Evolutionary conservation across 176 grass and related monocot species (phyloP).

Genomic region (Pharus latifolius): DNA sequence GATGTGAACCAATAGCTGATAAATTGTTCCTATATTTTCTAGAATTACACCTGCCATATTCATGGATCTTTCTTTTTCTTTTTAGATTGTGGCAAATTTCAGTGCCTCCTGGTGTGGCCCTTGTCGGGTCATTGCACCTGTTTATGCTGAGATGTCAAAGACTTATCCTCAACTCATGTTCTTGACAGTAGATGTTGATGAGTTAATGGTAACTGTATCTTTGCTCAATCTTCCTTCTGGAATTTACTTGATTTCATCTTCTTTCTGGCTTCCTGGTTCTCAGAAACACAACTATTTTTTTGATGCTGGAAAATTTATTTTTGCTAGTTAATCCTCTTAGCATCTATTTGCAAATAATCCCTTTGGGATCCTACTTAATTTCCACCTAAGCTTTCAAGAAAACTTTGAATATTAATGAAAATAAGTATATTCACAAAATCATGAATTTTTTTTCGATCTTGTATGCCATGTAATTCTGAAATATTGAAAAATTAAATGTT

Average conservation of each 20-base stretch:
- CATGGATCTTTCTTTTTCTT: neutral
- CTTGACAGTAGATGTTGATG: slow-evolving; percentile 66
- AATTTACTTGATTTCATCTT: neutral
- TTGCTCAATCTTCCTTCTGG: neutral
- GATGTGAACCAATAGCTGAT: neutral
- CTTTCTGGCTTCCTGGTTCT: neutral
- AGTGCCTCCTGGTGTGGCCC: slow-evolving; percentile 79
- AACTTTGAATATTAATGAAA: neutral
- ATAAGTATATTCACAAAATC: neutral
- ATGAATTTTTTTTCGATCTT: neutral
- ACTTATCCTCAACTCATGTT: slow-evolving; percentile 78
- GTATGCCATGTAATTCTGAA: neutral
- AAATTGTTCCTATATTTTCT: neutral
- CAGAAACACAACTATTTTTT: neutral
- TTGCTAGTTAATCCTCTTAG: neutral
- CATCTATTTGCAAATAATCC: neutral
- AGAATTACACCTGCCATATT: neutral
- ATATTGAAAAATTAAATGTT: neutral
- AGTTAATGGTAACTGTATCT: slow-evolving; percentile 45
- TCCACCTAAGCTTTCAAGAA: neutral
- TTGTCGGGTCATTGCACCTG: slow-evolving; percentile 59
- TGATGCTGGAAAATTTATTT: neutral
- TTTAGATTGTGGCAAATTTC: slow-evolving; percentile 75
- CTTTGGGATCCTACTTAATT: neutral
- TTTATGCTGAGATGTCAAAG: slow-evolving; percentile 68